Evolutionary conservation across 345 rosid species (phyloP).

Genomic region (Abelmoschus esculentus): DNA sequence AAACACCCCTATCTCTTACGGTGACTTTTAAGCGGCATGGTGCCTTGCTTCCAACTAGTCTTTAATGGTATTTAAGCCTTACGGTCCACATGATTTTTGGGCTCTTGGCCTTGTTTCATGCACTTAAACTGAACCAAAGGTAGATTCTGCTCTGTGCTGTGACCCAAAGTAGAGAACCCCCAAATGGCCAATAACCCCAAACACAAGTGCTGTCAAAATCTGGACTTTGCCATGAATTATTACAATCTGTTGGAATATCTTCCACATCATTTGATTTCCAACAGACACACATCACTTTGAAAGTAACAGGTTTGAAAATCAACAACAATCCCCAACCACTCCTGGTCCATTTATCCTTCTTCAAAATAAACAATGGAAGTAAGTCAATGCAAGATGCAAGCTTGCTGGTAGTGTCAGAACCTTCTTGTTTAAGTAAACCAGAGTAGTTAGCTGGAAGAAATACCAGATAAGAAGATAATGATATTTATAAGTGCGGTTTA

Average conservation of each 20-base stretch:
- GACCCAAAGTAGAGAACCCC: not conserved
- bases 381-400: not conserved
- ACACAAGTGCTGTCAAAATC: not conserved
- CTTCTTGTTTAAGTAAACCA: not conserved
- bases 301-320: not conserved
- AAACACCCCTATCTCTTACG: too few relatives aligned
- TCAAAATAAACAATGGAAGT: not conserved
- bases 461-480: not conserved
- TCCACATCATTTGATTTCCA: not conserved
- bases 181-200: too few relatives aligned
- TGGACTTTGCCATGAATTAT: not conserved
- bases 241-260: not conserved
- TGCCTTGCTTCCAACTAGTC: too few relatives aligned
- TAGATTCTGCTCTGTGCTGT: not conserved
- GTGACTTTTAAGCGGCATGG: too few relatives aligned
- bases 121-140: not conserved
- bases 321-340: not conserved
- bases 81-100: too few relatives aligned
- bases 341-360: not conserved
- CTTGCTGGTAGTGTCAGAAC: not conserved
- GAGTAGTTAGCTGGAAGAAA: not conserved
- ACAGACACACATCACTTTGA: not conserved
- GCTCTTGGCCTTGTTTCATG: too few relatives aligned
- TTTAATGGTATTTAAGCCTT: too few relatives aligned
- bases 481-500: not conserved